Base-by-base conservation (phyloP, 208 protist species). In the Porcisia hertigi region DNA sequence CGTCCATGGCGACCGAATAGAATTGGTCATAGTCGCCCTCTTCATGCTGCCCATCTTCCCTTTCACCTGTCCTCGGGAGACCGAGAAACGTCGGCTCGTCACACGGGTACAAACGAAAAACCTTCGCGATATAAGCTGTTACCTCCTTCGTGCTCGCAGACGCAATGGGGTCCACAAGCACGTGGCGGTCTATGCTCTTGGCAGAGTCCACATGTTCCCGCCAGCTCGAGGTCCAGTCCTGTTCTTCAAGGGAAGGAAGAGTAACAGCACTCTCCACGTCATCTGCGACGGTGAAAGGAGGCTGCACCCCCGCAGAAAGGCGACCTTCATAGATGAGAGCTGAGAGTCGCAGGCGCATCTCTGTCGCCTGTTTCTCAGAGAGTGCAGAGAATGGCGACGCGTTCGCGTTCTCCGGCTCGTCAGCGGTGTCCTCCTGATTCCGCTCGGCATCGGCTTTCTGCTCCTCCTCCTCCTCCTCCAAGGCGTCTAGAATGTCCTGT, bases 21-120 rank as follows among this genome's bases (percentile, higher is more conserved):
- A 39, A 2, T n/a, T 65, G 47, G 30, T 75, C 59, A 2, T 39
- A 8, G 45, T 45, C 4, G 54, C 45, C 74, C 11, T 66, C 59
- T 49, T 69, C 62, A 47, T 55, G 49, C 43, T 2, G 55, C 47
- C 53, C 67, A 11, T 76, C 63, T 8, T 67, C 25, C 25, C 23
- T 69, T 20, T 63, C 57, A 16, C 2, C 39, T 6, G 16, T 54
- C 36, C 41, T 47, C 20, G 23, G 43, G 30, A n/a, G 45, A 30
- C 36, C 45, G 7, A 80, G 14, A 9, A 25, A 34, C 34, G 63
- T 75, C 14, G 85, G 81, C 18, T 86, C 55, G 39, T 80, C 75
- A 67, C 86, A 91, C 0, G 80, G 84, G 18, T 81, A 69, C 47
- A 96, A 75, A 34, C 59, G 52, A n/a, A 93, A 80, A 1, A 84